phyloP scores from a whole-genome alignment of 345 rosid genomes.

The Populus nigra region DNA sequence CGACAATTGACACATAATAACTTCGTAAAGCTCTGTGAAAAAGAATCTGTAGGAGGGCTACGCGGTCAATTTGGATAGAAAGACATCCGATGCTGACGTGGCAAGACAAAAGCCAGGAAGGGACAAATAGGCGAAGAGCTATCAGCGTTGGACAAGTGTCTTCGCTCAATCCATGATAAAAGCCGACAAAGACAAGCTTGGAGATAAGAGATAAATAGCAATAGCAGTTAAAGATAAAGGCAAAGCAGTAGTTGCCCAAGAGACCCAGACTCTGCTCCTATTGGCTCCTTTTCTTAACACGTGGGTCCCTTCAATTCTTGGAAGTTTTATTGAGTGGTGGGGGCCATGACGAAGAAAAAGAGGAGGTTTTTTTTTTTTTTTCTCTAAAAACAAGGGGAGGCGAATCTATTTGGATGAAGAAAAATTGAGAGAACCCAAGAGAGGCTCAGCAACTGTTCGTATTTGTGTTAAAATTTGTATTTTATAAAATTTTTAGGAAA shows the following conservation, averaged over 20 bases:
- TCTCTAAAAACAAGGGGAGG: not conserved
- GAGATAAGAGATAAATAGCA: slow-evolving; percentile 28
- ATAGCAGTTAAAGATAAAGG: slow-evolving; percentile 34
- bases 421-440: not conserved
- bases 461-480: no score
- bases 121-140: slow-evolving; percentile 14
- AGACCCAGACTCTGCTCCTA: slow-evolving; percentile 36
- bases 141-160: slow-evolving; percentile 30
- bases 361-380: not conserved
- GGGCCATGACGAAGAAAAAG: slow-evolving; percentile 14
- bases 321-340: slow-evolving; percentile 36
- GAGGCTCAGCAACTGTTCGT: no score
- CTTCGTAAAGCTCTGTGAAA: not conserved
- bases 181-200: slow-evolving; percentile 42
- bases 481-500: no score
- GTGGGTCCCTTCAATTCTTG: slow-evolving; percentile 42
- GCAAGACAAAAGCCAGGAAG: slow-evolving; percentile 1
- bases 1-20: not conserved
- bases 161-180: slow-evolving; percentile 7
- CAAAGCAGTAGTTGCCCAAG: slow-evolving; percentile 30
- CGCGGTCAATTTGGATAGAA: slow-evolving; percentile 1
- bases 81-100: slow-evolving; percentile 19
- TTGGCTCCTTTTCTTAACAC: slow-evolving; percentile 43
- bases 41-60: not conserved
- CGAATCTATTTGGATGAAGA: slow-evolving; percentile 32